phyloP scores from a whole-genome alignment of 2,329 filamentous ascomycete species.

The Botrytis cinerea region DNA sequence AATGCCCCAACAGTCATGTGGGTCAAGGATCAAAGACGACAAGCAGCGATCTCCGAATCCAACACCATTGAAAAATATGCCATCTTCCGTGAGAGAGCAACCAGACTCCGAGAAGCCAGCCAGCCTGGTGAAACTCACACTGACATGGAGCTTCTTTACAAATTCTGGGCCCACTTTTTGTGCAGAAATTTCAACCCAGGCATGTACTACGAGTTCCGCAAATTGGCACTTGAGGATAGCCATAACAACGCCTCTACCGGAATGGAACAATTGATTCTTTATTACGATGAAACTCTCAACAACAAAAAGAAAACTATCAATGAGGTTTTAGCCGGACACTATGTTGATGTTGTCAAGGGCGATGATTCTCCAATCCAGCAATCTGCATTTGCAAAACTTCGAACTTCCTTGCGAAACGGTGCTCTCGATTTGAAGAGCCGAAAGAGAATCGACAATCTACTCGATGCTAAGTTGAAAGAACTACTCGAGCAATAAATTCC shows the following conservation, averaged over 20 bases:
- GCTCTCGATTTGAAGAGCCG: conserved; percentile 57
- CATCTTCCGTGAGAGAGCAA: conserved; percentile 45
- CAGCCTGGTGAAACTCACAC: conserved; percentile 47
- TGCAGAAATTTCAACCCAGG: conserved; percentile 70
- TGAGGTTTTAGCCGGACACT: conserved; percentile 55
- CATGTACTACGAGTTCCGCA: conserved; percentile 76
- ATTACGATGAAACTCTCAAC: conserved; percentile 60
- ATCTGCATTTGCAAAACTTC: conserved; percentile 53
- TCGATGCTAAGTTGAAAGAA: conserved; percentile 53
- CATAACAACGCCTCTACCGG: conserved; percentile 55
- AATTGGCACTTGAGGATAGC: conserved; percentile 65
- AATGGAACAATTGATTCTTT: conserved; percentile 63
- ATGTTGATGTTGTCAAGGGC: conserved; percentile 54
- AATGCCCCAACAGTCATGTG: conserved; percentile 44
- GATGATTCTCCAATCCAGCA: conserved; percentile 47
- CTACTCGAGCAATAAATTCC: conserved; percentile 49
- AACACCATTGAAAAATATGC: conserved; percentile 43
- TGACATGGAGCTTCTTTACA: conserved; percentile 68
- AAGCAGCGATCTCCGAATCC: conserved; percentile 41
- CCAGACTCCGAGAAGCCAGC: conserved; percentile 44
- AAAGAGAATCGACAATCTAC: conserved; percentile 55
- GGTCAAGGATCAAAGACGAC: conserved; percentile 42
- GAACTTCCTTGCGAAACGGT: conserved; percentile 55
- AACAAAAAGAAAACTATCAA: conserved; percentile 52
- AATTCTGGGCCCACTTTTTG: conserved; percentile 75